phyloP scores from a whole-genome alignment of 352 stramenopile genomes.

The Phytophthora palmivora region DNA sequence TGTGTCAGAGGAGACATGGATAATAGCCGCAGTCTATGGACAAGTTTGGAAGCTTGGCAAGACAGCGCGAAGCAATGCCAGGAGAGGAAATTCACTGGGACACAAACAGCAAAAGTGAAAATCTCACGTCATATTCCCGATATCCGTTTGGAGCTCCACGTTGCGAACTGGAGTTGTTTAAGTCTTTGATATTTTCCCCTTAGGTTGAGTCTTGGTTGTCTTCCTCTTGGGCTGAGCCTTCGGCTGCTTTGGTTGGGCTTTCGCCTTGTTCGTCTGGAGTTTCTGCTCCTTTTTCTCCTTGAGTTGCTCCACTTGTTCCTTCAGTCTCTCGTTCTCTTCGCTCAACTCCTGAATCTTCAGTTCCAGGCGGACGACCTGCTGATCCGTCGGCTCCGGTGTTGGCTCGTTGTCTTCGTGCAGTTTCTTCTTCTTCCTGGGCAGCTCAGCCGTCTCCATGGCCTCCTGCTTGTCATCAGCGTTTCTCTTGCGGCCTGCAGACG shows the following conservation, averaged over 20 bases:
- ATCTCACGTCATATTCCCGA: background rate
- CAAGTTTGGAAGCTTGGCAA: too few relatives aligned
- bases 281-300: background rate
- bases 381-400: conserved; percentile 13
- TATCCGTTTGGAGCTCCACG: background rate
- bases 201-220: conserved; percentile 1
- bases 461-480: conserved; percentile 3
- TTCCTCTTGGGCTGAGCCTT: conserved; percentile 5
- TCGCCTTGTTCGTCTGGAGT: background rate
- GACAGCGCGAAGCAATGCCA: too few relatives aligned
- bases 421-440: conserved; percentile 15
- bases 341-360: conserved; percentile 16
- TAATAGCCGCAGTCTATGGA: too few relatives aligned
- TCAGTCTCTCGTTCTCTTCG: conserved; percentile 20
- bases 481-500: conserved; percentile 3
- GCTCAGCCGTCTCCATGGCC: conserved; percentile 3
- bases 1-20: too few relatives aligned
- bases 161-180: background rate
- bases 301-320: conserved; percentile 24
- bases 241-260: background rate
- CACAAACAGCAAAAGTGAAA: background rate
- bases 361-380: conserved; percentile 17
- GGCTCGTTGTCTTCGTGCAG: conserved; percentile 11
- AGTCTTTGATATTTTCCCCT: background rate
- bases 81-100: too few relatives aligned